Evolutionary conservation across 2,329 filamentous ascomycete genomes (phyloP).

Genomic region (Pseudohalonectria lignicola): DNA sequence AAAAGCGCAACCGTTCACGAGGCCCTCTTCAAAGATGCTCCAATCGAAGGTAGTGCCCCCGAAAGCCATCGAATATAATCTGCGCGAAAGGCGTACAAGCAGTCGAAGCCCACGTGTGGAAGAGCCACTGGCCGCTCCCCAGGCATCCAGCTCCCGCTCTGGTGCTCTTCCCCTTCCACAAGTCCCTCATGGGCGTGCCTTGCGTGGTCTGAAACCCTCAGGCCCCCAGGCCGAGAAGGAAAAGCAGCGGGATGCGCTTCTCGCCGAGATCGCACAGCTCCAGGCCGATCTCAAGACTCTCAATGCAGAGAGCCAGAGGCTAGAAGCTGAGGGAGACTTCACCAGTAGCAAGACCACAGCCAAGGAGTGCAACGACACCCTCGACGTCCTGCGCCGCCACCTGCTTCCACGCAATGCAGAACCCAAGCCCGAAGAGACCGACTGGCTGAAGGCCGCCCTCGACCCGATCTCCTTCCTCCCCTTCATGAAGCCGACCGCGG

Average conservation of each 20-base stretch:
- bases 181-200: too few relatives aligned
- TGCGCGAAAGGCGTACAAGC: too few relatives aligned
- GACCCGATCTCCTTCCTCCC: constrained; percentile 41
- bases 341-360: too few relatives aligned
- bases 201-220: constrained; percentile 27
- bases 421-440: constrained; percentile 18
- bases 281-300: constrained; percentile 47
- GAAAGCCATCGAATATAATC: too few relatives aligned
- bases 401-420: constrained; percentile 23
- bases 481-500: constrained; percentile 27
- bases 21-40: too few relatives aligned
- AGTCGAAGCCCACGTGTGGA: too few relatives aligned
- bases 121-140: too few relatives aligned
- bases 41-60: too few relatives aligned
- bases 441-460: constrained; percentile 35
- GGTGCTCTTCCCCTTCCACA: too few relatives aligned
- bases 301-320: constrained; percentile 45
- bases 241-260: constrained; percentile 38
- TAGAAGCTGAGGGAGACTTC: constrained; percentile 21
- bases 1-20: too few relatives aligned
- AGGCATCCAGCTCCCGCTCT: too few relatives aligned
- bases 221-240: constrained; percentile 38
- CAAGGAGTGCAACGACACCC: too few relatives aligned
- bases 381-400: constrained; percentile 28
- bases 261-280: constrained; percentile 43